Evolutionary conservation across 2,329 filamentous ascomycete genomes (phyloP).

Genomic region (Sporothrix brunneoviolacea): DNA sequence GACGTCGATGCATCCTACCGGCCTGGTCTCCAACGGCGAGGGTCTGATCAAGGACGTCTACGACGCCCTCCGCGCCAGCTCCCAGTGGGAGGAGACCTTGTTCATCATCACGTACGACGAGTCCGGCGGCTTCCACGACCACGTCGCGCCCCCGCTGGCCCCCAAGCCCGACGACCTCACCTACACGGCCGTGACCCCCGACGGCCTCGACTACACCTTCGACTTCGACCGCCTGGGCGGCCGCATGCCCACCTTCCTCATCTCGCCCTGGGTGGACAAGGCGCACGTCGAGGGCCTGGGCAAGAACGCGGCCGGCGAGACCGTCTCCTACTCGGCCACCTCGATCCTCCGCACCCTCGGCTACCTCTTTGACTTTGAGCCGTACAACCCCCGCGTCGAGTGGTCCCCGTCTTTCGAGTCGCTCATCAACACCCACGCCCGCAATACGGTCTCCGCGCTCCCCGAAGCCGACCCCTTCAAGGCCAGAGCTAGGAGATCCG

Average conservation of each 20-base stretch:
- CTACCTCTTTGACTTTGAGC: slow-evolving; percentile 35
- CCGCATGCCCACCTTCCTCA: slow-evolving; percentile 36
- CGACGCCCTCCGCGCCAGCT: slow-evolving; percentile 35
- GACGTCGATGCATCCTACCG: slow-evolving; percentile 40
- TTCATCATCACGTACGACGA: slow-evolving; percentile 43
- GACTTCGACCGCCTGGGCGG: slow-evolving; percentile 35
- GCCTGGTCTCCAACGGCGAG: slow-evolving; percentile 37
- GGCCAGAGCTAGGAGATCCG: no score
- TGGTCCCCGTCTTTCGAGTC: slow-evolving; percentile 32
- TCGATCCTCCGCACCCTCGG: slow-evolving; percentile 36
- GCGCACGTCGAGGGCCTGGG: slow-evolving; percentile 34
- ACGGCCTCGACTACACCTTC: slow-evolving; percentile 31
- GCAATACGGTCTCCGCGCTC: slow-evolving; percentile 10
- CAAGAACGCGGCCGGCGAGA: slow-evolving; percentile 28
- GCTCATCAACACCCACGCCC: slow-evolving; percentile 16
- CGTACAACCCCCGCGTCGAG: slow-evolving; percentile 31
- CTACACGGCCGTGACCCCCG: slow-evolving; percentile 29
- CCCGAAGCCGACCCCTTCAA: no score
- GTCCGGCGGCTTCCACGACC: slow-evolving; percentile 41
- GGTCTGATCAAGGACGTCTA: slow-evolving; percentile 39
- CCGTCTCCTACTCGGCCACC: slow-evolving; percentile 34
- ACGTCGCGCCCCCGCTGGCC: slow-evolving; percentile 35
- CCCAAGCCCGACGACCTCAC: slow-evolving; percentile 32
- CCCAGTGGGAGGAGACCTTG: slow-evolving; percentile 40
- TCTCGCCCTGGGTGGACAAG: slow-evolving; percentile 37